Conservation (phyloP, 2,329 filamentous ascomycete species). For the Grosmannia clavigera region DNA sequence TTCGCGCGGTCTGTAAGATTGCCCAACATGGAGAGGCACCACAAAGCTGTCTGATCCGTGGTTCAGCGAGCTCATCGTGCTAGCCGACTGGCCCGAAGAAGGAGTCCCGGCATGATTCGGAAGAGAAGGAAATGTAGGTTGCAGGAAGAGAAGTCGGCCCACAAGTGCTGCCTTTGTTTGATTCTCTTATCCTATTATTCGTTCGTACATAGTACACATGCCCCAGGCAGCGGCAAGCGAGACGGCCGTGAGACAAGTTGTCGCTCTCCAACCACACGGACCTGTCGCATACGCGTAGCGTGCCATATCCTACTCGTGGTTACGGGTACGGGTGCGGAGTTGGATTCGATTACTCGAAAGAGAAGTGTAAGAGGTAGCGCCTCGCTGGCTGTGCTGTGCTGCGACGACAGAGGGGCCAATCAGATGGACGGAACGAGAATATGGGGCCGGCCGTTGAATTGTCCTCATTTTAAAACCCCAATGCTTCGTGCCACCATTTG, state of each 20-base stretch:
- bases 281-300: neutral
- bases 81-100: neutral
- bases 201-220: too few species aligned
- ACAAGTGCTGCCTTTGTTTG: neutral
- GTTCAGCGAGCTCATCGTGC: neutral
- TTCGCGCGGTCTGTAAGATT: too few species aligned
- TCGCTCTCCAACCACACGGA: neutral
- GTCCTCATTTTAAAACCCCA: neutral
- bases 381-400: neutral
- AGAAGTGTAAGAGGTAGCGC: neutral
- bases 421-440: too few species aligned
- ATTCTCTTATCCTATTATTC: too few species aligned
- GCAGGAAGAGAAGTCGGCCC: neutral
- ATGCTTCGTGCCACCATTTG: neutral
- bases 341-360: neutral
- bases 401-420: neutral
- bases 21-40: neutral
- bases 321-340: neutral
- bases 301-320: slow-evolving; percentile 2
- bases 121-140: neutral
- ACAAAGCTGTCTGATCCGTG: neutral
- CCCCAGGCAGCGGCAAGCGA: neutral
- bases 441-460: neutral
- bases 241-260: neutral
- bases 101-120: neutral